phyloP scores from a whole-genome alignment of 2,329 filamentous ascomycete genomes.

The Stagonosporopsis cucurbitacearum region DNA sequence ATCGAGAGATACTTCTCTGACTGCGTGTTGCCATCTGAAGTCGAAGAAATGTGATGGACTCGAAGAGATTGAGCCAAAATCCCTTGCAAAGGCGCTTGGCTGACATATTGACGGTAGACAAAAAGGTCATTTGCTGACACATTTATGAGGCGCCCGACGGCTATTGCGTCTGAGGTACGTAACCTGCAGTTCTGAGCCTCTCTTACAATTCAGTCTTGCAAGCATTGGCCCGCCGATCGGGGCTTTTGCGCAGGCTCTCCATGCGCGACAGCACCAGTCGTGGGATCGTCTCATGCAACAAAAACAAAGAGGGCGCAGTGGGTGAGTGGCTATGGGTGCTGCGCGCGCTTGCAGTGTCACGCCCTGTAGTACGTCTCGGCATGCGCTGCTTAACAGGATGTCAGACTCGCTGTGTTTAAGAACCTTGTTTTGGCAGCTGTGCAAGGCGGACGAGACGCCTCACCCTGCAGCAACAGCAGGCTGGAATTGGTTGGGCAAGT shows the following conservation, averaged over 20 bases:
- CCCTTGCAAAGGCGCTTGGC: not conserved
- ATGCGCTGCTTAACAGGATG: not conserved
- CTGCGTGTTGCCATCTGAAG: too few relatives aligned
- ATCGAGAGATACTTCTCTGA: too few relatives aligned
- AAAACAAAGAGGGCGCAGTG: not conserved
- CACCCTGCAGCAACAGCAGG: conserved; percentile 1
- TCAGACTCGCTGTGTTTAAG: not conserved
- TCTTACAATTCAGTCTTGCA: not conserved
- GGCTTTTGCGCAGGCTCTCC: not conserved
- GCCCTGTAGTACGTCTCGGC: not conserved
- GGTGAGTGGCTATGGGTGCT: not conserved
- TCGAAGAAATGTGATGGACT: not conserved
- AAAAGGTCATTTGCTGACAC: not conserved
- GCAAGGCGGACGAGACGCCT: conserved; percentile 14
- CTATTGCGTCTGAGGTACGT: not conserved
- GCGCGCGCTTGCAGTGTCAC: conserved; percentile 2
- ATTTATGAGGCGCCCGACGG: not conserved
- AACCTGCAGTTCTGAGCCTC: not conserved
- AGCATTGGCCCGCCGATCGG: not conserved
- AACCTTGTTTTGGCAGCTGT: conserved; percentile 15
- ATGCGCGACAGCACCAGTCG: not conserved
- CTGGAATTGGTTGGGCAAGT: conserved; percentile 14
- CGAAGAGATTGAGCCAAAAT: not conserved
- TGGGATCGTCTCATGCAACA: not conserved
- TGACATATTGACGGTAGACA: not conserved